These are phyloP conservation scores for Candida maesae DNA, from an alignment of 805 yeast species.

Conservation along the genomic window DNA sequence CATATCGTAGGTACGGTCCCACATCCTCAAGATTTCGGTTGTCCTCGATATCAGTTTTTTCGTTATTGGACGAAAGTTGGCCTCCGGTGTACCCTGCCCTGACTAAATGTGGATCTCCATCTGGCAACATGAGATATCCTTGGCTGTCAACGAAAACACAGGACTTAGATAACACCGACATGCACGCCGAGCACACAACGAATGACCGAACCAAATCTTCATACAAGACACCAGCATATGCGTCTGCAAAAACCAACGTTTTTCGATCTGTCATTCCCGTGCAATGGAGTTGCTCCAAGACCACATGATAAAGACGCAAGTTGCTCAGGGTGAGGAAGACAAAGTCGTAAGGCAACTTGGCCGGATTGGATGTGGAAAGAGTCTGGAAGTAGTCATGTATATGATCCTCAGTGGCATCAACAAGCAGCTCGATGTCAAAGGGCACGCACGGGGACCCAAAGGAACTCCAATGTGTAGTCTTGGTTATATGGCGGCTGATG, in stretches of 20 bases:
- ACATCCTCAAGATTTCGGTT: no score
- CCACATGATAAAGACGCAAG: conserved; percentile 6
- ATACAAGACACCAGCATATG: not conserved
- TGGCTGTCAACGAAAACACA: not conserved
- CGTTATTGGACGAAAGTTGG: no score
- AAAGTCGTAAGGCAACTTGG: conserved; percentile 6
- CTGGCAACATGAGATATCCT: no score
- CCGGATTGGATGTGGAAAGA: not conserved
- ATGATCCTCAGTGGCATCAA: not conserved
- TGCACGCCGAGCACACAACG: not conserved
- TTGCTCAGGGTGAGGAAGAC: conserved; percentile 14
- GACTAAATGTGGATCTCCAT: no score
- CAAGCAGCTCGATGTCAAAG: no score
- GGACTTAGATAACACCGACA: not conserved
- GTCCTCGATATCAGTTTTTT: no score
- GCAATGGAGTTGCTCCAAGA: conserved; percentile 1
- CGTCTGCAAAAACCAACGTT: conserved; percentile 1
- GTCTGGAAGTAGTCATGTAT: not conserved
- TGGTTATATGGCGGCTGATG: not conserved
- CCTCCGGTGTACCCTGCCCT: no score
- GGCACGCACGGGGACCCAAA: no score
- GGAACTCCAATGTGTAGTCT: not conserved
- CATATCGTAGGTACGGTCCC: no score
- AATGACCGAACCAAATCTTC: not conserved
- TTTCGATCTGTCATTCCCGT: not conserved